Percentiles rank a stretch among this genome's conserved stretches.
Evolutionary conservation across 768 basidiomycete species (phyloP).

Genomic region (Hortiboletus flavorubellus): DNA sequence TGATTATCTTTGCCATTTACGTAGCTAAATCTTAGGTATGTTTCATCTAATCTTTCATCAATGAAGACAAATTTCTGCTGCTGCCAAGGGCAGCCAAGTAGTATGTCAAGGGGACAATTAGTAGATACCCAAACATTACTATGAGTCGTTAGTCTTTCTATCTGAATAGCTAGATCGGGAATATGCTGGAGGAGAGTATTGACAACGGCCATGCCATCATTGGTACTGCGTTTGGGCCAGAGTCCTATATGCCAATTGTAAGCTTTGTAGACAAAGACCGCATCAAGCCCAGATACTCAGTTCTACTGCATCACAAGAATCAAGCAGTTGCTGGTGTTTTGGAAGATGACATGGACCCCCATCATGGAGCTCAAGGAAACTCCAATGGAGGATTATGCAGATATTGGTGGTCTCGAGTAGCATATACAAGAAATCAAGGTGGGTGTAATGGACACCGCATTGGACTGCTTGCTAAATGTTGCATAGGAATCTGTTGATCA

Average conservation of each 20-base stretch:
- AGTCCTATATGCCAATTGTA: conserved; percentile 97
- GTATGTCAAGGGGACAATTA: no score
- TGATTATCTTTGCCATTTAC: no score
- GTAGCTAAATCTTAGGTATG: no score
- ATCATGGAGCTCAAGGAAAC: conserved; percentile 99
- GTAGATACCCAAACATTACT: no score
- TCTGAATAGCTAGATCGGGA: no score
- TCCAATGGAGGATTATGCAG: conserved; percentile 98
- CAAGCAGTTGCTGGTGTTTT: conserved; percentile 94
- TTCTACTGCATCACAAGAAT: conserved; percentile 93
- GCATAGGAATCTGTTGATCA: conserved; percentile 82
- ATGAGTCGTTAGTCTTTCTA: no score
- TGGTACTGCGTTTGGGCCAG: conserved; percentile 89
- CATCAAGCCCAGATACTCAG: conserved; percentile 93
- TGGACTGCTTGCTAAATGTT: not conserved
- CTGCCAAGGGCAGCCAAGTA: no score
- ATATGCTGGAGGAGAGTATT: conserved; percentile 97
- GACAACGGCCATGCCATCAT: conserved; percentile 99
- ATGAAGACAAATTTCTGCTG: no score
- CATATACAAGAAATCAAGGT: conserved; percentile 99
- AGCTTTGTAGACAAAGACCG: conserved; percentile 98
- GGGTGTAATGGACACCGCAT: conserved; percentile 8
- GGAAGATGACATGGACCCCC: conserved; percentile 89
- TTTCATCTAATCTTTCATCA: no score
- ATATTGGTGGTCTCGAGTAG: conserved; percentile 92